A percentile compares a stretch with the other conserved stretches of the same genome.
These are phyloP conservation scores for Epithele typhae DNA, from an alignment of 768 basidiomycete species.

Conservation along the genomic window DNA sequence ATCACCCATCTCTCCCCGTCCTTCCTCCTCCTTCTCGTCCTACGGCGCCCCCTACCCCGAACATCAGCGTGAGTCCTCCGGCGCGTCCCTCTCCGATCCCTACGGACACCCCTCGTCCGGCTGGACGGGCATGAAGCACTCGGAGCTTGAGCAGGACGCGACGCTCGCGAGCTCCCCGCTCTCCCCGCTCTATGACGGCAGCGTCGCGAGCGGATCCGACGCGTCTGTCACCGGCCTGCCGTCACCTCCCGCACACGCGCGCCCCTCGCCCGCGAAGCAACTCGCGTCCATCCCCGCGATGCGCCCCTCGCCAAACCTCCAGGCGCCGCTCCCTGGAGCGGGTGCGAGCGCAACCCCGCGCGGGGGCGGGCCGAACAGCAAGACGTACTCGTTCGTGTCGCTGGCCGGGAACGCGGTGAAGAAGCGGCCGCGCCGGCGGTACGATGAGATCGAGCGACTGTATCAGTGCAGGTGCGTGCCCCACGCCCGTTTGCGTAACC, in stretches of 20 bases:
- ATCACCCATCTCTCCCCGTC: slow-evolving; percentile 13
- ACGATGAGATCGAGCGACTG: slow-evolving; percentile 93
- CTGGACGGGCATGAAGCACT: slow-evolving; percentile 12
- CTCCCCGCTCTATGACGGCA: slow-evolving; percentile 16
- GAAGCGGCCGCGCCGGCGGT: slow-evolving; percentile 79
- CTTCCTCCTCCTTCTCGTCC: slow-evolving; percentile 14
- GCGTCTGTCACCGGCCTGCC: slow-evolving; percentile 13
- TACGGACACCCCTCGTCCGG: slow-evolving; percentile 4
- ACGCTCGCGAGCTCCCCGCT: slow-evolving; percentile 11
- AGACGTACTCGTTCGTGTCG: slow-evolving; percentile 80
- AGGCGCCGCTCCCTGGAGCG: background rate
- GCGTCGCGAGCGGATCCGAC: slow-evolving; percentile 17
- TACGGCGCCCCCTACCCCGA: slow-evolving; percentile 8
- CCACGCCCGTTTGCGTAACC: background rate
- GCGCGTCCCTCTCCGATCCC: slow-evolving; percentile 8
- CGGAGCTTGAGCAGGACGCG: slow-evolving; percentile 16
- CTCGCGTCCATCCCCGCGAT: slow-evolving; percentile 3
- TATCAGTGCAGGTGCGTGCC: slow-evolving; percentile 74
- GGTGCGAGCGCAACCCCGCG: slow-evolving; percentile 6
- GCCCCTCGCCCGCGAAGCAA: slow-evolving; percentile 3
- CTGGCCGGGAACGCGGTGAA: slow-evolving; percentile 77
- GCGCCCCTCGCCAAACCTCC: too few species aligned
- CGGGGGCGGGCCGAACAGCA: slow-evolving; percentile 34
- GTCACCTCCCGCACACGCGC: slow-evolving; percentile 8
- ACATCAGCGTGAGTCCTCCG: slow-evolving; percentile 13